phyloP scores from a whole-genome alignment of 1,139 yeast genomes.

The Yamadazyma spencermartinsiae region DNA sequence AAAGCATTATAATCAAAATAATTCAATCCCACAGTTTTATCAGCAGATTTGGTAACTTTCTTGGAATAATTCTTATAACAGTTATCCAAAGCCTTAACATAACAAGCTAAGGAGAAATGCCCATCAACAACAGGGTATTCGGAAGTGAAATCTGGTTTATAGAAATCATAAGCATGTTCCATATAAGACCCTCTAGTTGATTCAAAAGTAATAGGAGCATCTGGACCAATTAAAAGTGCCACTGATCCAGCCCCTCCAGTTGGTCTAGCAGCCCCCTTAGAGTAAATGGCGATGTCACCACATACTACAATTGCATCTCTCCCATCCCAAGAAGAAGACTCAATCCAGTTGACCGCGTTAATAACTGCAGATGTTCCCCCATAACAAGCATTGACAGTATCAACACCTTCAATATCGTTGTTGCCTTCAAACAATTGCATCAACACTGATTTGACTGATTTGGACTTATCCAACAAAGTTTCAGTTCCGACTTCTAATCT shows the following conservation, averaged over 20 bases:
- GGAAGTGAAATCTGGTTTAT: constrained; percentile 94
- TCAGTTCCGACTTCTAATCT: constrained; percentile 99
- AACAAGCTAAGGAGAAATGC: constrained; percentile 91
- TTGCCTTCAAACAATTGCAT: constrained; percentile 93
- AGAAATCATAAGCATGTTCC: constrained; percentile 97
- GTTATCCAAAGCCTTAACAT: constrained; percentile 88
- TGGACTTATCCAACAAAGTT: constrained; percentile 93
- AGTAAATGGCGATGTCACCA: constrained; percentile 97
- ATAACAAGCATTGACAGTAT: constrained; percentile 95
- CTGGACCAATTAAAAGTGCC: constrained; percentile 94
- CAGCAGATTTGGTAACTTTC: constrained; percentile 63
- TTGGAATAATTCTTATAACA: constrained; percentile 81
- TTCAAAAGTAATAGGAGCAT: constrained; percentile 95
- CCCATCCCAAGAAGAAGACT: constrained; percentile 97
- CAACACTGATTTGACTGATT: constrained; percentile 92
- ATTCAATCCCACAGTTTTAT: constrained; percentile 62
- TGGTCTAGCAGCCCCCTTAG: constrained; percentile 98
- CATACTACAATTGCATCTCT: constrained; percentile 96
- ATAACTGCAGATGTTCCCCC: constrained; percentile 97
- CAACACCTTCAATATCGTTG: constrained; percentile 93
- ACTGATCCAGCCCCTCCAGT: constrained; percentile 99
- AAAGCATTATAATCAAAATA: constrained; percentile 93
- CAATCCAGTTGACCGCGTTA: constrained; percentile 94
- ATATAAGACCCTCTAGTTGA: constrained; percentile 84
- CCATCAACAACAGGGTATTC: constrained; percentile 99